Evolutionary conservation across 192 early-diverging fungal genomes (phyloP), one percentile per base, ranked within the genome.

Genomic region (Radiomyces spectabilis): DNA sequence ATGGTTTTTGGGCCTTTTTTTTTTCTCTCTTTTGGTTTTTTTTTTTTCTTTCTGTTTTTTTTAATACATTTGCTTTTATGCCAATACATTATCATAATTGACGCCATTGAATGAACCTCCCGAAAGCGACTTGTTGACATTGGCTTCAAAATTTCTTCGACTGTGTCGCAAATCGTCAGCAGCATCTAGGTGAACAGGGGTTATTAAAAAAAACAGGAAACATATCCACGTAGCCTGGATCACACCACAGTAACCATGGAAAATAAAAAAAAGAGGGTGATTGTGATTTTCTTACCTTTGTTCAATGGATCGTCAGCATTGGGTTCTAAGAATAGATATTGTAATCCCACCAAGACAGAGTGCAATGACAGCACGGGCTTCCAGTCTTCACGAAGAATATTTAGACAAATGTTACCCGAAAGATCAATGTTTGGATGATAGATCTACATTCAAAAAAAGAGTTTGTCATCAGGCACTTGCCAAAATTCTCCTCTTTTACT

Each of bases 341-440:
- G 89, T 43, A 97, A 64, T 5, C 93, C 93, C 53, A 99, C 87
- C 54, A 97, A 61, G 25, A 96, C 82, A 35, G 91, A 76, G 64
- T 92, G 87, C 45, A 99, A 78, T 60, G 88, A 93, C 45, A 97
- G 77, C n/a, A 96, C 96, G 2, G 96, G 96, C 61, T 94, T 95
- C 96, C 96, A 98, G 69, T 98, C 93, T 65, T 98, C 94, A 53
- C 96, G 85, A 57, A 98, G 73, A 54, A 98, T 91, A 69, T 97
- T 97, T 25, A 98, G 73, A 59, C 96, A 98, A 30, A 98, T 87
- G 39, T 97, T 94, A 38, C 96, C 96, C 44, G 94, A 89, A 5
- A 92, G 73, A 59, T 98, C 92, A 65, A 98, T 95, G 68, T 98
- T 98, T 9, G 96, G 96, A 69, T 98, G 96, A 71, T 92, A 98